Conservation (phyloP, 805 yeast species). For the Yamadazyma endophytica region DNA sequence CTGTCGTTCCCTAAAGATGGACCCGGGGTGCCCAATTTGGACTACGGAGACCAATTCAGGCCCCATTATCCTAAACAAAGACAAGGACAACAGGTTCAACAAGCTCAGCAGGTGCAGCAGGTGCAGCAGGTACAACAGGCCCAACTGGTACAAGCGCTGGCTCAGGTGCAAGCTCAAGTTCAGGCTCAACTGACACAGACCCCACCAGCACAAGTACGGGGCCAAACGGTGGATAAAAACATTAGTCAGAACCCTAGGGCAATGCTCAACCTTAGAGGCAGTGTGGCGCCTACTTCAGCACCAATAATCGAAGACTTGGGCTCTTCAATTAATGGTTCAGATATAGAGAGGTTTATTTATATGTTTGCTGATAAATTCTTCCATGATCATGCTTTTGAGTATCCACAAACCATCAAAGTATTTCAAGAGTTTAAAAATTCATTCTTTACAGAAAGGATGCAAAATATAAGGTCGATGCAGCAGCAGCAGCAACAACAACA, state of each 20-base stretch:
- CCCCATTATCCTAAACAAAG: constrained; percentile 22
- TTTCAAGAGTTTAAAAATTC: constrained; percentile 42
- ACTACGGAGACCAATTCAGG: constrained; percentile 16
- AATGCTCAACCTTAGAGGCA: background rate
- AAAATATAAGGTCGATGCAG: constrained; percentile 21
- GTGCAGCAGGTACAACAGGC: constrained; percentile 14
- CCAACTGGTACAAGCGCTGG: constrained; percentile 11
- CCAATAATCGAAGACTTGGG: constrained; percentile 4
- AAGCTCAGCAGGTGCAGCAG: constrained; percentile 11
- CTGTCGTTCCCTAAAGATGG: constrained; percentile 1
- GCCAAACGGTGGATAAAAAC: constrained; percentile 1
- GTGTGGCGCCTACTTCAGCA: background rate
- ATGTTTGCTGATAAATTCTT: constrained; percentile 41
- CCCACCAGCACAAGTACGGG: constrained; percentile 1
- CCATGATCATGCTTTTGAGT: constrained; percentile 35
- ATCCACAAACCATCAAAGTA: constrained; percentile 39
- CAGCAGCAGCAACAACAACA: constrained; percentile 14
- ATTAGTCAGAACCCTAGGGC: background rate
- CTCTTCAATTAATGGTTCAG: constrained; percentile 19
- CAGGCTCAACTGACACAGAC: constrained; percentile 5
- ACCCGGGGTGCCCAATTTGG: constrained; percentile 16
- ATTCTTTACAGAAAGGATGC: constrained; percentile 37
- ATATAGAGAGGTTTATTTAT: constrained; percentile 37
- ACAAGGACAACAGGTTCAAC: constrained; percentile 14
- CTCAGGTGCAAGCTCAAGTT: constrained; percentile 10